These are phyloP conservation scores for Komagataella kurtzmanii DNA, from an alignment of 805 yeast genomes.

Conservation along the genomic window DNA sequence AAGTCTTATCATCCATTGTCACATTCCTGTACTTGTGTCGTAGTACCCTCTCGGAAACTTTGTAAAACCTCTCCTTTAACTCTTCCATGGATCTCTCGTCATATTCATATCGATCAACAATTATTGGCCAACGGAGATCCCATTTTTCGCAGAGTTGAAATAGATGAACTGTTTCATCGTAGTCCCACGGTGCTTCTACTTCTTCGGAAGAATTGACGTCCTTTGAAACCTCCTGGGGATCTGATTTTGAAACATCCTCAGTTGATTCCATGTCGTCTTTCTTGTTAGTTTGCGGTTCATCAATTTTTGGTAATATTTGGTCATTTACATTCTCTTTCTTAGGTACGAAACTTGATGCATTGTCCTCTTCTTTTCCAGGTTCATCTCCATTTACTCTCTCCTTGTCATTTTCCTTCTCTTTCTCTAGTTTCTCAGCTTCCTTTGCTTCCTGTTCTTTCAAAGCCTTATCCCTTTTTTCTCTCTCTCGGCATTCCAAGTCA, in stretches of 20 bases:
- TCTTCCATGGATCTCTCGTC: conserved; percentile 55
- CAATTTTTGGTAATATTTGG: conserved; percentile 1
- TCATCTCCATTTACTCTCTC: not conserved
- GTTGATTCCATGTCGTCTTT: conserved; percentile 8
- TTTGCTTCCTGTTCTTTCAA: not conserved
- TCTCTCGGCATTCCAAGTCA: conserved; percentile 10
- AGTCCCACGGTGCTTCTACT: conserved; percentile 45
- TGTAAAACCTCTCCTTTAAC: conserved; percentile 69
- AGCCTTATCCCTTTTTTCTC: conserved; percentile 5
- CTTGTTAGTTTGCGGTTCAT: conserved; percentile 1
- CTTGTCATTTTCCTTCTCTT: not conserved
- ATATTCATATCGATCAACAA: conserved; percentile 44
- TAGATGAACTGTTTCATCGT: conserved; percentile 66
- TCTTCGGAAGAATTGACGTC: conserved; percentile 28
- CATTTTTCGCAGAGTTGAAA: conserved; percentile 49
- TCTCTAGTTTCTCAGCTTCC: not conserved
- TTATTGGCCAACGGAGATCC: conserved; percentile 61
- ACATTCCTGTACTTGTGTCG: conserved; percentile 25
- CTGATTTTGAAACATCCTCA: conserved; percentile 23
- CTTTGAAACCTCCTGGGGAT: conserved; percentile 21
- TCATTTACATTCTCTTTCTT: not conserved
- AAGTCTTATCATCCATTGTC: conserved; percentile 25
- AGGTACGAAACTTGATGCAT: not conserved
- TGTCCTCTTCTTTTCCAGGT: not conserved
- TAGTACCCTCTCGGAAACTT: conserved; percentile 45